These are phyloP conservation scores for Micractinium sp. DNA, from an alignment of 139 green algal species.

Conservation along the genomic window DNA sequence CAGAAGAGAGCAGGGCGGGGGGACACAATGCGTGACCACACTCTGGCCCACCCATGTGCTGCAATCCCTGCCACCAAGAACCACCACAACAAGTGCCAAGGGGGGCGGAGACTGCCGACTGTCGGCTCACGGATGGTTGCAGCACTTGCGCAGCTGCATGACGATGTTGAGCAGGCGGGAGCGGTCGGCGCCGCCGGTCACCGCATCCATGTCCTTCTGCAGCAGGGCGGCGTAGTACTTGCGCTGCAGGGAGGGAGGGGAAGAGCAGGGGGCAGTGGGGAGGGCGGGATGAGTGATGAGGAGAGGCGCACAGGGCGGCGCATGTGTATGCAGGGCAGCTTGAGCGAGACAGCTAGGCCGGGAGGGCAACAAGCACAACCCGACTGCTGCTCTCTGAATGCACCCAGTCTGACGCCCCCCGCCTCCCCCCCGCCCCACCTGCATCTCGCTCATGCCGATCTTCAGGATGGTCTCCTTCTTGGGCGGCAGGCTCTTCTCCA, in stretches of 20 bases:
- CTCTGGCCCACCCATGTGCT: background rate
- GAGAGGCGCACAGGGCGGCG: too few relatives aligned
- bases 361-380: too few relatives aligned
- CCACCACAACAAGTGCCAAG: background rate
- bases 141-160: slow-evolving; percentile 99
- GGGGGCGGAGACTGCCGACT: background rate
- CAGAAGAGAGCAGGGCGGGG: too few relatives aligned
- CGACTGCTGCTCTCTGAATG: too few relatives aligned
- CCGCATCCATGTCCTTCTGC: slow-evolving; percentile 94
- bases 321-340: too few relatives aligned
- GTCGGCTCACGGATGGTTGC: slow-evolving; percentile 93
- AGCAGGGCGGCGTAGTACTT: slow-evolving; percentile 91
- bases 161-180: slow-evolving; percentile 98
- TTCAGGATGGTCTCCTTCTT: slow-evolving; percentile 99
- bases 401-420: too few relatives aligned
- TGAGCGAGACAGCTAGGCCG: too few relatives aligned
- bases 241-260: slow-evolving; percentile 40
- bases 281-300: too few relatives aligned
- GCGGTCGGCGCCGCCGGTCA: slow-evolving; percentile 85
- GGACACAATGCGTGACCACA: too few relatives aligned
- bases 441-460: slow-evolving; percentile 97
- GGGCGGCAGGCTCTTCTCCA: slow-evolving; percentile 94
- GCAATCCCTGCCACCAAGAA: too few relatives aligned
- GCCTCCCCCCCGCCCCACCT: slow-evolving; percentile 48
- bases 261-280: background rate